Base-by-base conservation (phyloP, 768 basidiomycete species). In the Boletus sp. region DNA sequence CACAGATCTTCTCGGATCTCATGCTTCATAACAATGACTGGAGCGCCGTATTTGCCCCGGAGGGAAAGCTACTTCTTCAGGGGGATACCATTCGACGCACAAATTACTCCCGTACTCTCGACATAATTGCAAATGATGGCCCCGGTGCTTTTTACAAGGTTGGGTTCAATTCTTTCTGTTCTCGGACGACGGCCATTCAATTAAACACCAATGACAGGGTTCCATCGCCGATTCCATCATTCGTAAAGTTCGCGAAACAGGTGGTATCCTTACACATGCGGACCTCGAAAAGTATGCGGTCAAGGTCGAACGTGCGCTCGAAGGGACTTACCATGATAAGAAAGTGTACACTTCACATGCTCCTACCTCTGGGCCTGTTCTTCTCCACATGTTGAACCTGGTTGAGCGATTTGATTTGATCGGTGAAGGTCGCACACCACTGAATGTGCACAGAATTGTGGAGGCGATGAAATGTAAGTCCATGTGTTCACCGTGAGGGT, bases 321-420 rank as follows among this genome's bases (percentile, higher is more conserved):
- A 86, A 64, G 90, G 92, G 8, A 85, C 81, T 0, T 99, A 91
- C 71, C 81, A 80, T 17, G 85, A 85, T 42, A 83, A 84, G 63
- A 92, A 82, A 59, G 78, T 98, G 39, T 97, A 92, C 72, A 94
- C 93, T 0, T 80, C 89, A 0, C 83, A 86, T 64, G 87, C 92
- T 12, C 97, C 97, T 6, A 86, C 89, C 9, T 89, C 89, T 11
- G 95, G 96, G 6, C 87, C 91, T 78, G 91, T 90, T n/a, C 75
- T 98, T 41, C 74, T 97, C 40, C 89, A 93, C 67, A 89, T 98
- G 80, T 76, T 98, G n/a, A 97, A 98, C 67, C 70, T 94, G 18
- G 74, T 96, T 46, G 94, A 97, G 67, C 78, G 80, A n/a, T 98
- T 82, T 65, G 75, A 79, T 50, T 65, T 78, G 37, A 71, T 82